Evolutionary conservation across 495 filamentous ascomycete species (phyloP).

Genomic region (Cenococcum geophilum): DNA sequence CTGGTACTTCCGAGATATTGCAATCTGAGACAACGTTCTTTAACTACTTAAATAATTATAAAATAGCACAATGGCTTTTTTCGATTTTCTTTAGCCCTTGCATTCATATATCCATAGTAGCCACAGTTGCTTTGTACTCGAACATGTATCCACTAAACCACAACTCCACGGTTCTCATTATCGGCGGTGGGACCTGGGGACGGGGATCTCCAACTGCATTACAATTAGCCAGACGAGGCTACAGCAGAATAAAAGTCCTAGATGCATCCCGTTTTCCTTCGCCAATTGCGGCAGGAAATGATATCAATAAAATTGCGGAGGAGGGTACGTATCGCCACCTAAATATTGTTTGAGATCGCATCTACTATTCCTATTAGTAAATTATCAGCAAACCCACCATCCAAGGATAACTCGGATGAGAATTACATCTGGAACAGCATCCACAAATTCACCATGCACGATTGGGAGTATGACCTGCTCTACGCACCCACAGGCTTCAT

Average conservation of each 20-base stretch:
- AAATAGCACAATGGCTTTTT: no score
- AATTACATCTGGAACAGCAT: slow-evolving; percentile 39
- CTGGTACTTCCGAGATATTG: no score
- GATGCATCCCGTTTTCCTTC: slow-evolving; percentile 46
- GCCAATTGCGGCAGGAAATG: slow-evolving; percentile 48
- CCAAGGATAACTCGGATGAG: slow-evolving; percentile 30
- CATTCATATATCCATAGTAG: no score
- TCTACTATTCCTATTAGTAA: not conserved
- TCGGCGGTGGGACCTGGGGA: slow-evolving; percentile 48
- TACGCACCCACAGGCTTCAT: slow-evolving; percentile 45
- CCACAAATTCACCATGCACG: slow-evolving; percentile 39
- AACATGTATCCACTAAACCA: slow-evolving; percentile 4
- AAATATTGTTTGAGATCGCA: not conserved
- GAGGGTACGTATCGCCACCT: slow-evolving; percentile 35
- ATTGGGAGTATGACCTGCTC: slow-evolving; percentile 46
- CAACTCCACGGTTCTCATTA: slow-evolving; percentile 40
- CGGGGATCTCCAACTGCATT: slow-evolving; percentile 49
- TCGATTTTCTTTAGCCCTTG: no score
- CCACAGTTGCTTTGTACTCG: no score
- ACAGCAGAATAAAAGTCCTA: slow-evolving; percentile 44
- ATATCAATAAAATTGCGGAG: slow-evolving; percentile 54
- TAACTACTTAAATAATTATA: no score
- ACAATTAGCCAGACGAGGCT: slow-evolving; percentile 46
- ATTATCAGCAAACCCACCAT: slow-evolving; percentile 17
- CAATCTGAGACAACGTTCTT: no score